Evolutionary conservation across 2,329 filamentous ascomycete genomes (phyloP).

Genomic region (Pyricularia sp.): DNA sequence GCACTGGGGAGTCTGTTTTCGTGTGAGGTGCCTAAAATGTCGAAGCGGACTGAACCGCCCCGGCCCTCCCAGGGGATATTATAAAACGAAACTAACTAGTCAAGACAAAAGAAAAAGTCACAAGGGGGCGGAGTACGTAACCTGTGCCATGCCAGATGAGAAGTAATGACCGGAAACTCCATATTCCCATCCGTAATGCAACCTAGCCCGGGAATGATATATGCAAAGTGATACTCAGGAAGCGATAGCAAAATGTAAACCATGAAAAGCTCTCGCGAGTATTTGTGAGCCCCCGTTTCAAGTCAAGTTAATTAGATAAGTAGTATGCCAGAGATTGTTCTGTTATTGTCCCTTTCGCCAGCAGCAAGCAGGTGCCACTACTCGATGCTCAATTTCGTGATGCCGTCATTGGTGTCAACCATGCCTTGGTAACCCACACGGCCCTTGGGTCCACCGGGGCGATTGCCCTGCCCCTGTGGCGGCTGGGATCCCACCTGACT

Average conservation of each 20-base stretch:
- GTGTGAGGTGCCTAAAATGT: neutral
- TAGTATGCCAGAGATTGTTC: neutral
- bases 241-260: neutral
- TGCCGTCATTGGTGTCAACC: constrained; percentile 85
- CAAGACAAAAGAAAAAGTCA: too few species aligned
- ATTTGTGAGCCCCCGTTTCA: neutral
- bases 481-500: constrained; percentile 14
- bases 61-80: neutral
- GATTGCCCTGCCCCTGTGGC: constrained; percentile 30
- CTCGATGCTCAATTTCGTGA: constrained; percentile 97
- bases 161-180: neutral
- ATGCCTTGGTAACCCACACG: constrained; percentile 79
- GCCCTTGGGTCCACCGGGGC: constrained; percentile 39
- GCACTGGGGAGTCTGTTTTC: neutral
- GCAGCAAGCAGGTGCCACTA: constrained; percentile 21
- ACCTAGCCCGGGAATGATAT: neutral
- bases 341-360: neutral
- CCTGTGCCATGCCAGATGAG: neutral
- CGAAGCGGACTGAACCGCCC: neutral
- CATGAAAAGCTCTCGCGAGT: neutral
- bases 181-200: neutral
- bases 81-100: neutral
- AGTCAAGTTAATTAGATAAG: neutral
- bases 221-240: neutral
- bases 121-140: neutral